These are phyloP conservation scores for Exophiala viscosa DNA, from an alignment of 2,329 filamentous ascomycete genomes.

Conservation along the genomic window DNA sequence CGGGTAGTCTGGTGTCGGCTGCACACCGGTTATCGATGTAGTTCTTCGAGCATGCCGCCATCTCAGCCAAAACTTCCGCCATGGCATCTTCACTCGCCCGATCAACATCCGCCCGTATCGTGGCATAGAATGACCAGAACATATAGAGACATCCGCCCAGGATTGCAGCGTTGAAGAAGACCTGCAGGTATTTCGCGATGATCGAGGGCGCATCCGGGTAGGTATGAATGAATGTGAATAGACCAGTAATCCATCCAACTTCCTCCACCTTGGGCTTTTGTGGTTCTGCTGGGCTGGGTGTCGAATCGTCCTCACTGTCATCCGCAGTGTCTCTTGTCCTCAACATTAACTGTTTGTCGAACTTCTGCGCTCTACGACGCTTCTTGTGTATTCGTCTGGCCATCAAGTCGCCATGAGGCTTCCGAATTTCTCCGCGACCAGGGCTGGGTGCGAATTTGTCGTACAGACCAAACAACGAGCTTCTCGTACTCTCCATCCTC, in stretches of 20 bases:
- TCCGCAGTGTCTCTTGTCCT: slow-evolving; percentile 40
- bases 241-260: slow-evolving; percentile 34
- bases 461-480: slow-evolving; percentile 41
- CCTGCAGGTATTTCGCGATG: slow-evolving; percentile 63
- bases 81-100: slow-evolving; percentile 67
- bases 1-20: slow-evolving; percentile 63
- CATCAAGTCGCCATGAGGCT: slow-evolving; percentile 45
- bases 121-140: slow-evolving; percentile 64
- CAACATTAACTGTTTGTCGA: slow-evolving; percentile 39
- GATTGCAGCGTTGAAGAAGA: slow-evolving; percentile 51
- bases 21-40: slow-evolving; percentile 75
- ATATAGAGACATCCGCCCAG: slow-evolving; percentile 56
- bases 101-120: slow-evolving; percentile 70
- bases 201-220: slow-evolving; percentile 64
- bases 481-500: slow-evolving; percentile 33
- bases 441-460: slow-evolving; percentile 47
- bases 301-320: slow-evolving; percentile 39
- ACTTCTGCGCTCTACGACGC: slow-evolving; percentile 45
- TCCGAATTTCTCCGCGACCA: slow-evolving; percentile 63
- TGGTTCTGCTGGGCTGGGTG: slow-evolving; percentile 29
- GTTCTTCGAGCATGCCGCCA: slow-evolving; percentile 67
- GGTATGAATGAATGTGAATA: slow-evolving; percentile 61
- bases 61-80: slow-evolving; percentile 67
- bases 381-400: slow-evolving; percentile 48
- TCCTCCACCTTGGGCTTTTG: slow-evolving; percentile 24